Conservation (phyloP, 1,139 yeast genomes). For the Candida frijolesensis region DNA sequence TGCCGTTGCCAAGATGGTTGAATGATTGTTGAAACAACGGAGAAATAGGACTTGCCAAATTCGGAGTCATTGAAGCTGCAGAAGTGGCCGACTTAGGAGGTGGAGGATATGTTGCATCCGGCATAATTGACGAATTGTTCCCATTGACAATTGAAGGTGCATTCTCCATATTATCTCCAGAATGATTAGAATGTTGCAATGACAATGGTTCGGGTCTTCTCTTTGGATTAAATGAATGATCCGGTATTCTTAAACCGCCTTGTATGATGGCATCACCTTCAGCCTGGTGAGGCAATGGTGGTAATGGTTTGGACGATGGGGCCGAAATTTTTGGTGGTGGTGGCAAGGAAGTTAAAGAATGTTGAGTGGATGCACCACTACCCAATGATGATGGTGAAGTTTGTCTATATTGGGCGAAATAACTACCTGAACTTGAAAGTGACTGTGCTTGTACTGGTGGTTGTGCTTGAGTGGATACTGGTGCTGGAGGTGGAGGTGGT, state of each 20-base stretch:
- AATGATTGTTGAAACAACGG: constrained; percentile 46
- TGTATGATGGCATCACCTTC: constrained; percentile 1
- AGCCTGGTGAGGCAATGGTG: constrained; percentile 15
- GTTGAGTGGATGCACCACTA: constrained; percentile 8
- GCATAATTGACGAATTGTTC: constrained; percentile 6
- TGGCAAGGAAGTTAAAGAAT: constrained; percentile 5
- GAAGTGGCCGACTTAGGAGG: constrained; percentile 19
- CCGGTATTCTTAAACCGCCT: constrained; percentile 27
- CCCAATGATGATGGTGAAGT: not conserved
- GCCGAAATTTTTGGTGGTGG: constrained; percentile 12
- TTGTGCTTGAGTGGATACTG: constrained; percentile 1
- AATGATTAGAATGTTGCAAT: constrained; percentile 35
- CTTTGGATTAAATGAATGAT: constrained; percentile 39
- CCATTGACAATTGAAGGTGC: constrained; percentile 13
- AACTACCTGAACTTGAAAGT: not conserved
- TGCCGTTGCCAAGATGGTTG: constrained; percentile 27
- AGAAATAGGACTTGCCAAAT: constrained; percentile 41
- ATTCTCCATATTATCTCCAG: constrained; percentile 24
- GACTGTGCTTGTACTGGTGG: not conserved
- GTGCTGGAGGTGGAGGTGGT: constrained; percentile 9
- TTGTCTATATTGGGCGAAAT: constrained; percentile 4
- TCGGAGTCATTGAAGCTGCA: constrained; percentile 31
- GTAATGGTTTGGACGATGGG: constrained; percentile 15
- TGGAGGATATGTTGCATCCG: constrained; percentile 11
- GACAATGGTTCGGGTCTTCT: constrained; percentile 47